Base-by-base conservation (phyloP, 768 basidiomycete species). In the Naganishia onofrii region DNA sequence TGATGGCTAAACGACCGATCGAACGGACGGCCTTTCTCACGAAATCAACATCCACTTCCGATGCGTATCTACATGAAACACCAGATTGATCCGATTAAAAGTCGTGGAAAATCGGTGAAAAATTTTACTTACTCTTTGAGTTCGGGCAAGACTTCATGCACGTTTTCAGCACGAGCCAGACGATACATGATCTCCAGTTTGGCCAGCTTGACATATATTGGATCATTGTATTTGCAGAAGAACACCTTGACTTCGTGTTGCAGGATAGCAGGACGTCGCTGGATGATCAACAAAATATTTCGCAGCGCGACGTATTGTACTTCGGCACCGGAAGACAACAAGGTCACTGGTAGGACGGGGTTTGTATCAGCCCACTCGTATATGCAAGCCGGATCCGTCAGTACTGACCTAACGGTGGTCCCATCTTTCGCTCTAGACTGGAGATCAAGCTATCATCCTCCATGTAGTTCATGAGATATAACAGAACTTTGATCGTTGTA, bases 211-310 rank as follows among this genome's bases (percentile, higher is more conserved):
- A 98, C 92, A 79, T 98, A 99, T 74, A 98, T 96, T 2, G 96
- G 96, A 76, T 98, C 96, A 79, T 98, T 98, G 81, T 98, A 99
- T 82, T 99, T 98, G 90, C 93, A 97, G 83, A 99, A 99, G 83
- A 99, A 98, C 17, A 97, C 94, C 76, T 93, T 93, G 77, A 99
- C 95, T 78, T 98, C 96, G 82, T 96, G 96, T 82, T 91, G 91
- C 51, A 99, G 84, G 36, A 99, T 92, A 15, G 88, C 82, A 3
- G 96, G 93, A 34, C 96, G 86, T 57, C 95, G 87, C 83, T 98
- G 96, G 72, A 99, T 94, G 79, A 99, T 96, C 57, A 99, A 86
- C 58, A 97, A 85, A 78, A 99, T 98, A 77, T 99, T 99, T 65
- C 96, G 88, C 34, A 99, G 83, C 1, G 93, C 92, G 67, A 99